Conservation (phyloP, 495 filamentous ascomycete genomes). For the Penicillium roqueforti region DNA sequence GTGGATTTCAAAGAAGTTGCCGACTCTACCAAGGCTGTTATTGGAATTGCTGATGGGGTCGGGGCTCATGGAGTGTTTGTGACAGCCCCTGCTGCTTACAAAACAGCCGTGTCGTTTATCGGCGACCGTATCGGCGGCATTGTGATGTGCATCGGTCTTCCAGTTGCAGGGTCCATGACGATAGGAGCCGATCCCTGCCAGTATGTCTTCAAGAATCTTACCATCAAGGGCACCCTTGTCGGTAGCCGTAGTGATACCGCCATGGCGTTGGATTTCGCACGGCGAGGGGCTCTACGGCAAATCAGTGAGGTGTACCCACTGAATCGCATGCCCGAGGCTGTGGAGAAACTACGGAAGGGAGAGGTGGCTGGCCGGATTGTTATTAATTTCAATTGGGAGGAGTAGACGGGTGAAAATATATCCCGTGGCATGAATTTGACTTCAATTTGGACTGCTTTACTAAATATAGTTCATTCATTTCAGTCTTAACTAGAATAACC, state of each 20-base stretch:
- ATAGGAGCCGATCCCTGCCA: slow-evolving; percentile 42
- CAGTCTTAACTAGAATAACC: background rate
- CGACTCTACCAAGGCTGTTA: slow-evolving; percentile 36
- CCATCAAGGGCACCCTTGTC: slow-evolving; percentile 45
- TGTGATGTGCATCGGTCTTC: slow-evolving; percentile 46
- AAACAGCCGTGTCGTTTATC: slow-evolving; percentile 32
- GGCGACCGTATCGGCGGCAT: slow-evolving; percentile 39
- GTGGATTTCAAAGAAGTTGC: slow-evolving; percentile 42
- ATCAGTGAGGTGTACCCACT: slow-evolving; percentile 42
- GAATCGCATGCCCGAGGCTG: slow-evolving; percentile 35
- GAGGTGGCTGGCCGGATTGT: slow-evolving; percentile 49
- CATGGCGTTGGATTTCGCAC: slow-evolving; percentile 44
- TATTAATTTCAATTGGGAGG: slow-evolving; percentile 44
- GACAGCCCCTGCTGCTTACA: slow-evolving; percentile 47
- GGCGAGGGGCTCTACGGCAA: slow-evolving; percentile 38
- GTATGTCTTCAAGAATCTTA: slow-evolving; percentile 42
- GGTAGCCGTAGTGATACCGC: slow-evolving; percentile 45
- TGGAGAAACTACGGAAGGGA: slow-evolving; percentile 36
- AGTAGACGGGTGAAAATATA: slow-evolving; percentile 3
- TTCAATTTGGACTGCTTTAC: background rate
- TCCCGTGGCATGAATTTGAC: background rate
- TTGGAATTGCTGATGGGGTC: slow-evolving; percentile 40
- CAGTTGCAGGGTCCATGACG: slow-evolving; percentile 26
- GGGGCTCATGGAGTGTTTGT: slow-evolving; percentile 51
- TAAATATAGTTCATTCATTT: background rate